Base-by-base conservation (phyloP, 179 eudicot species). In the Pouteria campechiana region DNA sequence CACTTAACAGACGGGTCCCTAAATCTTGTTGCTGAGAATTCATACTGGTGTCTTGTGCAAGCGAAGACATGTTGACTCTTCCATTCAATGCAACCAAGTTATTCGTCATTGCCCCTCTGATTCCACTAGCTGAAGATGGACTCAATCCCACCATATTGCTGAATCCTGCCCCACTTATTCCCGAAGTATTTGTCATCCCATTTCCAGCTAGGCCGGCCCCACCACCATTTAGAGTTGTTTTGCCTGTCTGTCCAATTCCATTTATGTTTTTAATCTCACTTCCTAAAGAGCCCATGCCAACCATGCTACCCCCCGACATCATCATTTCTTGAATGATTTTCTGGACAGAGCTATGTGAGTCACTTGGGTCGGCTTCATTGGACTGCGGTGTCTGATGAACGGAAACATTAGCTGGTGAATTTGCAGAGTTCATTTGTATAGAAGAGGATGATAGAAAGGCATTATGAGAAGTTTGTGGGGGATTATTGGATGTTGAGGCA, bases 251-350 rank as follows among this genome's bases (percentile, higher is more conserved):
- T 51, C 64, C 46, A 30, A 70, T 56, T 13, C 77, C 87, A 55
- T 68, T 75, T 2, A 52, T 65, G 63, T 64, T 75, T 64, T 79
- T 87, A 55, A 66, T 40, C 9, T 83, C 80, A 54, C 48, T 67
- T 7, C 67, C 75, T 52, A 70, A 17, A 10, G 78, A 50, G 31
- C 69, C 65, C 34, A 54, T 52, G 31, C 78, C 92, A 48, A 54
- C 42, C 68, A 63, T 58, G 52, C 67, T 57, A 38, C 73, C 70
- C 0, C 44, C 76, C 7, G 67, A 54, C 68, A 75, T 70, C 84
- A 74, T 77, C 88, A 84, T 73, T 23, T 88, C 85, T 16, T 88
- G 75, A 37, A 88, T 67, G 27, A 80, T 63, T 65, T 85, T 89
- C 58, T 89, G 93, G 18, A 81, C 92, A 6, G 93, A 81, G 47